Percentiles rank a stretch among this genome's conserved stretches.
Evolutionary conservation across 768 basidiomycete species (phyloP).

Genomic region (Pisolithus orientalis): DNA sequence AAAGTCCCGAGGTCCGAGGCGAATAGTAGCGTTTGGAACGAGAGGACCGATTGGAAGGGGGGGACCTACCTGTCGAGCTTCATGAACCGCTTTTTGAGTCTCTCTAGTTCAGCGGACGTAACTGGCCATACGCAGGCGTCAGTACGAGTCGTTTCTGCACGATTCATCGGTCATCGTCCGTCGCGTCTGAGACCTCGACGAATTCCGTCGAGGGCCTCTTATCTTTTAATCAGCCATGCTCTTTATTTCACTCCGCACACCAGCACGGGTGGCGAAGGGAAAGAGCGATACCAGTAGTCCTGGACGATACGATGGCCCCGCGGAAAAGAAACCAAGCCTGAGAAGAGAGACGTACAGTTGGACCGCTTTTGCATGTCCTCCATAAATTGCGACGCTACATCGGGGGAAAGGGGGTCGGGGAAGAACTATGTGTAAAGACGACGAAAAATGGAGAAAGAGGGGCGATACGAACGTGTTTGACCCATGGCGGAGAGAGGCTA

Average conservation of each 20-base stretch:
- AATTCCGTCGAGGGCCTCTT: neutral
- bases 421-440: no score
- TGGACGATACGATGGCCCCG: neutral
- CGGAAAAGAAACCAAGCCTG: neutral
- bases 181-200: neutral
- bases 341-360: constrained; percentile 68
- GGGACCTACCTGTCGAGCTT: constrained; percentile 82
- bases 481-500: constrained; percentile 46
- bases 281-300: neutral
- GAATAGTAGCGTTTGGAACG: neutral
- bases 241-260: neutral
- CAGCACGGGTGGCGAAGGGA: neutral
- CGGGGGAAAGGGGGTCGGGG: no score
- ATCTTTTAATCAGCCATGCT: neutral
- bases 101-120: constrained; percentile 88
- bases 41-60: neutral
- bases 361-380: constrained; percentile 96
- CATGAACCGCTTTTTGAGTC: constrained; percentile 99
- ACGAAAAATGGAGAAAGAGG: neutral
- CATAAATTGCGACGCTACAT: constrained; percentile 85
- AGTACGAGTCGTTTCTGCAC: neutral
- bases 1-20: neutral
- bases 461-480: constrained; percentile 66
- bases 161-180: neutral
- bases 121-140: constrained; percentile 44